Conservation (phyloP, 192 early-diverging fungal genomes). For the Coemansia sp. region DNA sequence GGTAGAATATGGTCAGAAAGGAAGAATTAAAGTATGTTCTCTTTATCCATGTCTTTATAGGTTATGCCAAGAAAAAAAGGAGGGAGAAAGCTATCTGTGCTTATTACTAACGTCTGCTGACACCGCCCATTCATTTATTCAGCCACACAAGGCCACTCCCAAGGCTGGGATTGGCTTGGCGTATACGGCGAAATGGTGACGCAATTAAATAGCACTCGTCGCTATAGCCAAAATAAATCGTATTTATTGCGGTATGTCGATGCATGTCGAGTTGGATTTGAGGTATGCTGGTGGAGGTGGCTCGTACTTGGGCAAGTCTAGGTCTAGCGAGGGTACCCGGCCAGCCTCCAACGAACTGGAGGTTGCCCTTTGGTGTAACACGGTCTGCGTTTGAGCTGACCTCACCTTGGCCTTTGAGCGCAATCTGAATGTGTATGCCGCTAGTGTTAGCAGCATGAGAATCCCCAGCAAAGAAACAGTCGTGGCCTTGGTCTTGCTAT, state of each 20-base stretch:
- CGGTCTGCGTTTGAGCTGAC: background rate
- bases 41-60: background rate
- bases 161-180: background rate
- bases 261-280: background rate
- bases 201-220: background rate
- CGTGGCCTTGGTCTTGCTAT: conserved; percentile 9
- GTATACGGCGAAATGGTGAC: background rate
- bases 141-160: background rate
- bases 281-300: conserved; percentile 34
- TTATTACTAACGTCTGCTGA: background rate
- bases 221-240: background rate
- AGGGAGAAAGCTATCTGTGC: background rate
- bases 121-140: background rate
- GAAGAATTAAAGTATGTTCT: background rate
- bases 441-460: background rate
- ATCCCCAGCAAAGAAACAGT: background rate
- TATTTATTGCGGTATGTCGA: background rate
- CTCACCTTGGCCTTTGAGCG: background rate
- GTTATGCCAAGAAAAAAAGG: background rate
- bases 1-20: background rate
- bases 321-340: background rate
- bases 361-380: background rate
- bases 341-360: background rate
- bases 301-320: conserved; percentile 33
- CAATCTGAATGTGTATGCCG: conserved; percentile 2